These are phyloP conservation scores for Ammopiptanthus mongolicus DNA, from an alignment of 306 rosid species.

Conservation along the genomic window DNA sequence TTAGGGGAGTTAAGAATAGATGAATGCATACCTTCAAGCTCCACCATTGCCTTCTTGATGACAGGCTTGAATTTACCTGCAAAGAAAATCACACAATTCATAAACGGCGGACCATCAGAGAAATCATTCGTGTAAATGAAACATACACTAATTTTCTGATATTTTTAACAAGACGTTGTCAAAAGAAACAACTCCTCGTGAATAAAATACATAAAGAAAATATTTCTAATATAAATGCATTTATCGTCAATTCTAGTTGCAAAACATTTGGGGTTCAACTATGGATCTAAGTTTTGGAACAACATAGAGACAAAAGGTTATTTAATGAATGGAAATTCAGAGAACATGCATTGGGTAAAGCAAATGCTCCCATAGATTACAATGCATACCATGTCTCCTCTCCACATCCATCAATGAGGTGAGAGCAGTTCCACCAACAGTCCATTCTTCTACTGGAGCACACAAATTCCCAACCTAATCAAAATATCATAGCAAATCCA, in stretches of 20 bases:
- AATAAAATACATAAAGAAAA: background rate
- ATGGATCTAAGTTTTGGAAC: background rate
- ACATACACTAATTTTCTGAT: background rate
- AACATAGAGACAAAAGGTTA: conserved; percentile 3
- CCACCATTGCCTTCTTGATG: conserved; percentile 99
- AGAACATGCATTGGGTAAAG: background rate
- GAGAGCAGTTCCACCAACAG: conserved; percentile 90
- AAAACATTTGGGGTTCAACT: background rate
- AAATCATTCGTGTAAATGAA: conserved; percentile 15
- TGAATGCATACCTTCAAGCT: conserved; percentile 75
- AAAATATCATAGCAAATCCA: conserved; percentile 12
- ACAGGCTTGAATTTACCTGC: conserved; percentile 97
- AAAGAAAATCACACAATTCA: conserved; percentile 22
- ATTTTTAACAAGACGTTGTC: background rate
- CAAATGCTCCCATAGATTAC: conserved; percentile 8
- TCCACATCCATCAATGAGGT: conserved; percentile 94
- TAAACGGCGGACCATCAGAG: conserved; percentile 11
- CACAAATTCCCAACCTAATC: conserved; percentile 85
- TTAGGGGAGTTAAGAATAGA: background rate
- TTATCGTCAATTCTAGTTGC: background rate
- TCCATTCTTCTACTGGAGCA: conserved; percentile 94
- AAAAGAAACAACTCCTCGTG: background rate
- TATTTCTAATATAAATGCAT: background rate
- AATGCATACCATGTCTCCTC: conserved; percentile 85
- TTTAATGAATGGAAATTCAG: background rate